Evolutionary conservation across 1,284 basidiomycete genomes (phyloP).

Genomic region (Melampsora larici-populina): DNA sequence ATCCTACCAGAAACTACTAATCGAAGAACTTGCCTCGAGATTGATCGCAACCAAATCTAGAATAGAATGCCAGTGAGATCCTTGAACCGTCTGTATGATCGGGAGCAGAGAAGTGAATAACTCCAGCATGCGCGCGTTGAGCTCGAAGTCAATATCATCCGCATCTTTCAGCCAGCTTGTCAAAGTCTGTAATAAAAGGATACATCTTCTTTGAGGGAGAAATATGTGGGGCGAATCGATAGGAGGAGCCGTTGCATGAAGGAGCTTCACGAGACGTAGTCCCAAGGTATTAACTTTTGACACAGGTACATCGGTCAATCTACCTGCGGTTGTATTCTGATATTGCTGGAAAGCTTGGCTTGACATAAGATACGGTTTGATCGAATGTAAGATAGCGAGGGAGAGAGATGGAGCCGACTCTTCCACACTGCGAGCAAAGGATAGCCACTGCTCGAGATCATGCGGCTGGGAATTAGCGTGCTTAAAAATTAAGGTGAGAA

Average conservation of each 20-base stretch:
- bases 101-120: slow-evolving; percentile 76
- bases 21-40: slow-evolving; percentile 65
- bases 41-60: slow-evolving; percentile 86
- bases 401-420: slow-evolving; percentile 67
- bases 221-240: slow-evolving; percentile 76
- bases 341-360: slow-evolving; percentile 72
- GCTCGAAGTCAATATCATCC: slow-evolving; percentile 65
- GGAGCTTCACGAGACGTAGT: slow-evolving; percentile 65
- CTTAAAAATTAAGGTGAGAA: slow-evolving; percentile 63
- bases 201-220: slow-evolving; percentile 76
- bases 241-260: slow-evolving; percentile 74
- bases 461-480: slow-evolving; percentile 61
- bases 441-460: slow-evolving; percentile 74
- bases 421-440: slow-evolving; percentile 66
- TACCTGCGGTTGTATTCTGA: slow-evolving; percentile 82
- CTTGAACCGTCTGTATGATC: slow-evolving; percentile 79
- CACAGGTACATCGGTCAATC: slow-evolving; percentile 67
- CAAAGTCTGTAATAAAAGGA: slow-evolving; percentile 83
- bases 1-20: slow-evolving; percentile 8
- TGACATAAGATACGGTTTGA: slow-evolving; percentile 66
- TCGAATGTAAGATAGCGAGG: slow-evolving; percentile 60
- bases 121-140: slow-evolving; percentile 71
- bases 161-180: slow-evolving; percentile 75
- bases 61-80: slow-evolving; percentile 86
- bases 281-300: slow-evolving; percentile 67